Base-by-base conservation (phyloP, 768 basidiomycete genomes). In the Podaxis sp. region DNA sequence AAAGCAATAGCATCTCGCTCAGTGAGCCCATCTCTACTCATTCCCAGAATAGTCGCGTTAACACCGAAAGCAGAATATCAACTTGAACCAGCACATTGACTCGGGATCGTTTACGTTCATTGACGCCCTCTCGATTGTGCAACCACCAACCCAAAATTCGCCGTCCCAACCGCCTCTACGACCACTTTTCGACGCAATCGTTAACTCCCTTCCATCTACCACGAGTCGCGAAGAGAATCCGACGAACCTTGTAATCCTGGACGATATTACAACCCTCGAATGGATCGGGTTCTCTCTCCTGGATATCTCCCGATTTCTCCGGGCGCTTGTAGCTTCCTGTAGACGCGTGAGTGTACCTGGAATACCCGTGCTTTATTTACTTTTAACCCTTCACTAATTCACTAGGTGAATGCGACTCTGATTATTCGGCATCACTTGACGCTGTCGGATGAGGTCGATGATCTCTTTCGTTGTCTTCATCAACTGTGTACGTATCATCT, bases 401-500 rank as follows among this genome's bases (percentile, higher is more conserved):
- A 57, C 9, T 59, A 91, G 89, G 69, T 69, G 8, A 75, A 80
- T 13, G 79, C 83, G 4, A 82, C 84, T 1, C 72, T 92, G 1
- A 66, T 91, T 53, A 75, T 91, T 55, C 82, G 89, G 51, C 86
- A 90, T 67, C 90, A 92, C 64, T 72, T 85, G 51, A 72, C 83
- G 2, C 83, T 82, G 3, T 79, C 80, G 36, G 73, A 65, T 47
- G 85, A 87, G 57, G 80, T 82, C 0, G 89, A 91, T 66, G 80
- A 85, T 38, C 71, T 90, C 1, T 82, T 90, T 56, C 80, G 80
- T 36, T 74, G 79, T 33, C 74, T 93, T 22, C 73, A 86, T 19
- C 87, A 90, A 57, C 70, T 89, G 2, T 87, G 83, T 65, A 77
- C 85, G 2, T 87, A 88, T 65, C 90, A 91, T 66, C 66, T 93